Evolutionary conservation across 768 basidiomycete species (phyloP), one percentile per base, ranked within the genome.

Genomic region (Pleurotus salmoneostramineus): DNA sequence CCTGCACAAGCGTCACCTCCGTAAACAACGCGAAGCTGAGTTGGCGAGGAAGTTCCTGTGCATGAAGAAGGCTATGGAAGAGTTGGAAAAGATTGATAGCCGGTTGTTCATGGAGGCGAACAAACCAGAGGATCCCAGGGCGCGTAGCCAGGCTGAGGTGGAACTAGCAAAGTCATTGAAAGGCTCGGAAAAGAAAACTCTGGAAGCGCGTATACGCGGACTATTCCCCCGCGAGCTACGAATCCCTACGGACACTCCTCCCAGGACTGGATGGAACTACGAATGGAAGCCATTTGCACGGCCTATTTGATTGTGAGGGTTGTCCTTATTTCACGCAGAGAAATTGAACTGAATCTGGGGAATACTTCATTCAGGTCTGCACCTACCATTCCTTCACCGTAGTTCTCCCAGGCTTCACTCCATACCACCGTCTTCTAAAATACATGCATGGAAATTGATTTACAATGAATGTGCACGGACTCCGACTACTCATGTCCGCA

Each of bases 161-260:
- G 83, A 82, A 68, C 65, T 82, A 59, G 68, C 83, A 61, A 89
- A 87, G 72, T 77, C 73, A 12, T 72, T 89, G 69, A 85, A 82
- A 62, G 83, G 77, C 7, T 74, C 83, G 15, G 89, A 93, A 71
- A 79, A 81, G 67, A 82, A 83, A 65, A 85, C 83, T 10, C 71
- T 88, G 64, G 91, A 95, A 69, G 85, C 89, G 33, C 80, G 91
- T 63, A 79, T 89, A 68, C 84, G 85, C 57, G 91, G 90, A 1
- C 69, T 96, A 37, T 91, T 95, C 72, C 95, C 95, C 59, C 82
- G 95, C 60, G 95, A 98, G 69, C 68, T 93, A 66, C 84, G 86
- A 62, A 79, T 91, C 48, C 95, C 95, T 45, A 84, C 89, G 4
- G 95, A 96, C 66, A 95, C 91, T 5, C 89, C 93, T 2, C 80